These are phyloP conservation scores for Colletotrichum tofieldiae DNA, from an alignment of 2,329 filamentous ascomycete genomes.

Conservation along the genomic window DNA sequence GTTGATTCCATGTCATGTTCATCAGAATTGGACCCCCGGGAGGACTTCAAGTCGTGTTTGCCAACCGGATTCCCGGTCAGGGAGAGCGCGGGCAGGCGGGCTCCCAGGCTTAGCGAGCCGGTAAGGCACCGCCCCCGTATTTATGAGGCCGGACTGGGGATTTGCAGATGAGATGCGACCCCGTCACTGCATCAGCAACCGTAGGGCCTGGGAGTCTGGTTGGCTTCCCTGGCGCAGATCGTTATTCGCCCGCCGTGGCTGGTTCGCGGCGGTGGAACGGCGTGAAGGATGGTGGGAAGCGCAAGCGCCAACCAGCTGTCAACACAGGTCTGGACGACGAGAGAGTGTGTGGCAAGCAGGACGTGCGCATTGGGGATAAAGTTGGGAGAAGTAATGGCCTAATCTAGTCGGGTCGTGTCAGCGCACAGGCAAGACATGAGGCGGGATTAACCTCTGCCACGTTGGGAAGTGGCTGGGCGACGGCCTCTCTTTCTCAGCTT, in stretches of 20 bases:
- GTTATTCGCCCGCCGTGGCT: slow-evolving; percentile 34
- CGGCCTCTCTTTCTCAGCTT: slow-evolving; percentile 28
- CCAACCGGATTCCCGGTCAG: slow-evolving; percentile 23
- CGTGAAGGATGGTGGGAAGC: slow-evolving; percentile 3
- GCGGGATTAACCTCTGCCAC: slow-evolving; percentile 19
- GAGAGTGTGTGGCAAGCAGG: background rate
- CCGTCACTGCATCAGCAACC: background rate
- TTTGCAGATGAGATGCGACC: slow-evolving; percentile 34
- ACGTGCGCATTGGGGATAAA: slow-evolving; percentile 1
- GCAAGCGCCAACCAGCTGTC: slow-evolving; percentile 27
- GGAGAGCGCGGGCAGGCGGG: slow-evolving; percentile 1
- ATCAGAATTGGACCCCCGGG: slow-evolving; percentile 13
- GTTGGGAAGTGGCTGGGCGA: slow-evolving; percentile 17
- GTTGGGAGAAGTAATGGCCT: background rate
- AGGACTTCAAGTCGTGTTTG: slow-evolving; percentile 10
- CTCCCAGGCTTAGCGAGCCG: slow-evolving; percentile 29
- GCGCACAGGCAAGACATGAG: slow-evolving; percentile 18
- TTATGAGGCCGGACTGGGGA: slow-evolving; percentile 32
- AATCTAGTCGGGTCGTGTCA: slow-evolving; percentile 2
- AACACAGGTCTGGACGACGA: slow-evolving; percentile 20
- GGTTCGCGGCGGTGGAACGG: slow-evolving; percentile 17
- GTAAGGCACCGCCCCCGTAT: slow-evolving; percentile 4
- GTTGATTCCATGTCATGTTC: slow-evolving; percentile 14
- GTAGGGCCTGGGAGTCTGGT: slow-evolving; percentile 29
- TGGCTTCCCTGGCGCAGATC: slow-evolving; percentile 39